These are phyloP conservation scores for Eurotiales sp. DNA, from an alignment of 2,329 filamentous ascomycete genomes.

Conservation along the genomic window DNA sequence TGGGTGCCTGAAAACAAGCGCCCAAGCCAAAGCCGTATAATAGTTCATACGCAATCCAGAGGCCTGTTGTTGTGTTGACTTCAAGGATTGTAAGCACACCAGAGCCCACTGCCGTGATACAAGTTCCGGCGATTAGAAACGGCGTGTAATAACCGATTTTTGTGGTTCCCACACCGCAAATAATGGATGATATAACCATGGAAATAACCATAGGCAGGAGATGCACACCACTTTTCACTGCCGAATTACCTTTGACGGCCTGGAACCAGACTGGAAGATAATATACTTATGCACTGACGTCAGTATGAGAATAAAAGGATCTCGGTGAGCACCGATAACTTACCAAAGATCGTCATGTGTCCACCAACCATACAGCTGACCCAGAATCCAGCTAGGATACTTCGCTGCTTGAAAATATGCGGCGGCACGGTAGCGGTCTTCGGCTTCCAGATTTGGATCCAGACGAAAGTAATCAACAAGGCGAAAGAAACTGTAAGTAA, in stretches of 20 bases:
- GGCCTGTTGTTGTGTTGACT: slow-evolving; percentile 17
- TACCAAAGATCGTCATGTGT: slow-evolving; percentile 3
- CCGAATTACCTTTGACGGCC: slow-evolving; percentile 26
- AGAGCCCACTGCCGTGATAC: slow-evolving; percentile 24
- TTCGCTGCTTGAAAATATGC: slow-evolving; percentile 42
- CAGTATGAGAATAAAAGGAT: not conserved
- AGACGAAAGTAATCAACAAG: slow-evolving; percentile 40
- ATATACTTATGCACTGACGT: slow-evolving; percentile 26
- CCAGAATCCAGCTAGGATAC: slow-evolving; percentile 22
- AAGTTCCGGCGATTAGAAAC: slow-evolving; percentile 24
- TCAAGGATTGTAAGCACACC: slow-evolving; percentile 31
- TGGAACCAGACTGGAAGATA: slow-evolving; percentile 20
- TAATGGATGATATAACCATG: slow-evolving; percentile 25
- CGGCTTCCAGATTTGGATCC: slow-evolving; percentile 24
- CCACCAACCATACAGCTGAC: slow-evolving; percentile 4
- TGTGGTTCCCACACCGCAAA: slow-evolving; percentile 24
- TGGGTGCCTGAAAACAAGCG: slow-evolving; percentile 18
- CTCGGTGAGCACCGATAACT: not conserved
- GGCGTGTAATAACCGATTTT: slow-evolving; percentile 25
- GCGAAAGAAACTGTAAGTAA: slow-evolving; percentile 51
- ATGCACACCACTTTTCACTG: slow-evolving; percentile 35
- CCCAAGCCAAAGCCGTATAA: slow-evolving; percentile 21
- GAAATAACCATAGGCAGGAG: slow-evolving; percentile 41
- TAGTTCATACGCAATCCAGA: slow-evolving; percentile 26
- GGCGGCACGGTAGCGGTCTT: slow-evolving; percentile 45